Base-by-base conservation (phyloP, 345 rosid species). In the Arabis hirsuta region DNA sequence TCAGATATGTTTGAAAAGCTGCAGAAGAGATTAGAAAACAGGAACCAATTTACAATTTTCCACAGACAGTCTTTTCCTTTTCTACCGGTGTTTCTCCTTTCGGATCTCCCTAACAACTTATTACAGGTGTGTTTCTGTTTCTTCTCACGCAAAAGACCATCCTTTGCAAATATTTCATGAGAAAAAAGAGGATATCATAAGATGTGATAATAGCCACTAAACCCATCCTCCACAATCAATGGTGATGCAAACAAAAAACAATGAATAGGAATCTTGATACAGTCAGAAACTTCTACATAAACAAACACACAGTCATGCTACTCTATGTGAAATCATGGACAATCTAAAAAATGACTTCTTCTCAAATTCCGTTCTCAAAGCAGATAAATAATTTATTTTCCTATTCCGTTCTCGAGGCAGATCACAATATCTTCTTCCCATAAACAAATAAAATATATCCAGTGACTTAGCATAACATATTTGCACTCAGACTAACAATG, bases 121-220 rank as follows among this genome's bases (percentile, higher is more conserved):
- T 52, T 51, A 2, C 50, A 65, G 38, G 70, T 39, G 14, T 66
- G 26, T 26, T 51, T 50, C 57, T 51, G 59, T 22, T 50, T 3
- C 36, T 51, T 38, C 34, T 19, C 45, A 46, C 46, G 43, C 16
- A 46, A 19, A 14, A 32, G 19, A 16, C 14, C 31, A 27, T 44
- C 42, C 7, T 29, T 63, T 63, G 19, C 0, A 2, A 51, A 4
- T 13, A 4, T n/a, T n/a, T 38, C 47, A 22, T 41, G 0, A 53
- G 2, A 39, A 47, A 36, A 16, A 51, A 47, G 11, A 29, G 3
- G 20, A 38, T 51, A 65, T 36, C 58, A 8, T 52, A 52, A 39
- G 39, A 4, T 52, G 34, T 53, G 57, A 12, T 11, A 27, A 53
- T 53, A 53, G 4, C 16, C 36, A 53, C 57, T 34, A 54, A 54